These are phyloP conservation scores for Colletotrichum magnum DNA, from an alignment of 2,329 filamentous ascomycete species.

Conservation along the genomic window DNA sequence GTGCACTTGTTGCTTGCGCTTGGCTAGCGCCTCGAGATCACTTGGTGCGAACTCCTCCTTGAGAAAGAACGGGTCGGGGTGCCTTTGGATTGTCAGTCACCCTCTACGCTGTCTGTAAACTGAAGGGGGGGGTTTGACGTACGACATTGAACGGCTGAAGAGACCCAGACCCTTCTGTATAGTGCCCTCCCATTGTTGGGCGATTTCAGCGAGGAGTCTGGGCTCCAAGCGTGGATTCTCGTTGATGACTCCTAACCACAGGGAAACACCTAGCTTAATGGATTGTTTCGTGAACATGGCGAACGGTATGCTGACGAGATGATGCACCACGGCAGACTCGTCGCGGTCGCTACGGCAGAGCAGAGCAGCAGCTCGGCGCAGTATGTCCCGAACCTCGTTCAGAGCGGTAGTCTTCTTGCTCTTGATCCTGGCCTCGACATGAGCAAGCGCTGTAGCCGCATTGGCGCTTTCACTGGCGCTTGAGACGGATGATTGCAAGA, in stretches of 20 bases:
- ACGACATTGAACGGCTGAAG: conserved; percentile 80
- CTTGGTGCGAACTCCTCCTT: conserved; percentile 95
- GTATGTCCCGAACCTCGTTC: conserved; percentile 82
- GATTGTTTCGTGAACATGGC: conserved; percentile 93
- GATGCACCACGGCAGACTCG: conserved; percentile 84
- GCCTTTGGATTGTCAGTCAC: conserved; percentile 60
- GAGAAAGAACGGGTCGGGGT: conserved; percentile 89
- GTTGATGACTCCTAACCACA: conserved; percentile 97
- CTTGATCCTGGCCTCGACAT: conserved; percentile 79
- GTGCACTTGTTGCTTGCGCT: conserved; percentile 83
- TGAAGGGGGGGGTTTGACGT: conserved; percentile 47
- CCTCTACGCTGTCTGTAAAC: not conserved
- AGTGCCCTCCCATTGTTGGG: conserved; percentile 90
- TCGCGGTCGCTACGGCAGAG: conserved; percentile 84
- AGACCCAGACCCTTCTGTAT: conserved; percentile 84
- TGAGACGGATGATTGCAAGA: conserved; percentile 64
- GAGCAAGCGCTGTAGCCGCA: conserved; percentile 76
- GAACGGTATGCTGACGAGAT: conserved; percentile 94
- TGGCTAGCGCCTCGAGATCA: conserved; percentile 81
- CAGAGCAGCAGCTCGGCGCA: conserved; percentile 87
- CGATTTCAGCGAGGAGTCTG: conserved; percentile 87
- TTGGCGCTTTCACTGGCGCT: conserved; percentile 69
- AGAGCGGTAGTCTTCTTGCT: conserved; percentile 79
- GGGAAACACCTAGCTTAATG: conserved; percentile 93
- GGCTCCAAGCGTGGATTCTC: conserved; percentile 93